Percentiles rank a stretch among this genome's conserved stretches.
Evolutionary conservation across 2,329 filamentous ascomycete species (phyloP).

Genomic region (Scedosporium apiospermum): DNA sequence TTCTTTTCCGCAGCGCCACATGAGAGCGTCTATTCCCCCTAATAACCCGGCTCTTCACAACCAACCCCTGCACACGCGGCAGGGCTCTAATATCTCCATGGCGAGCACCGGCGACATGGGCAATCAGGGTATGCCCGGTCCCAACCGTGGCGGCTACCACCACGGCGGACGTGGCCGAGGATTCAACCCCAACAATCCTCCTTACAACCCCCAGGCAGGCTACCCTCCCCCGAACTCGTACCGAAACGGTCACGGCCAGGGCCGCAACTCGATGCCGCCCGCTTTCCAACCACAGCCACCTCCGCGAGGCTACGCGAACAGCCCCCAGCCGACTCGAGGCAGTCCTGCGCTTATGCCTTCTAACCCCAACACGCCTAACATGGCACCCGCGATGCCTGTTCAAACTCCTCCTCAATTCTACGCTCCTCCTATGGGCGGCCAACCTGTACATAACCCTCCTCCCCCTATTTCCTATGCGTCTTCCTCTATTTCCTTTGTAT

Average conservation of each 20-base stretch:
- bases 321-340: slow-evolving; percentile 49
- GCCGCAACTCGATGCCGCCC: slow-evolving; percentile 38
- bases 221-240: slow-evolving; percentile 27
- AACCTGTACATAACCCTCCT: slow-evolving; percentile 11
- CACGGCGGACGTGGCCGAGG: slow-evolving; percentile 41
- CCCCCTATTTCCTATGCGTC: background rate
- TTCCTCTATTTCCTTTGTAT: background rate
- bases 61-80: slow-evolving; percentile 69
- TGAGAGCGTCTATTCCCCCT: slow-evolving; percentile 56
- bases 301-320: slow-evolving; percentile 39
- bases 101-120: slow-evolving; percentile 19
- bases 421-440: slow-evolving; percentile 22
- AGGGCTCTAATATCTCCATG: slow-evolving; percentile 76
- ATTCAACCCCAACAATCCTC: slow-evolving; percentile 35
- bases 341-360: slow-evolving; percentile 59
- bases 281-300: slow-evolving; percentile 32
- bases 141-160: slow-evolving; percentile 46
- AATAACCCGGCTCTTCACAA: slow-evolving; percentile 52
- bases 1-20: slow-evolving; percentile 45
- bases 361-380: slow-evolving; percentile 61
- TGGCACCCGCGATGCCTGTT: slow-evolving; percentile 54
- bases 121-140: slow-evolving; percentile 34
- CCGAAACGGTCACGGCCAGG: slow-evolving; percentile 38
- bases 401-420: slow-evolving; percentile 53
- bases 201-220: slow-evolving; percentile 30